Evolutionary conservation across 2,329 filamentous ascomycete genomes (phyloP).

Genomic region (Eurotiales sp.): DNA sequence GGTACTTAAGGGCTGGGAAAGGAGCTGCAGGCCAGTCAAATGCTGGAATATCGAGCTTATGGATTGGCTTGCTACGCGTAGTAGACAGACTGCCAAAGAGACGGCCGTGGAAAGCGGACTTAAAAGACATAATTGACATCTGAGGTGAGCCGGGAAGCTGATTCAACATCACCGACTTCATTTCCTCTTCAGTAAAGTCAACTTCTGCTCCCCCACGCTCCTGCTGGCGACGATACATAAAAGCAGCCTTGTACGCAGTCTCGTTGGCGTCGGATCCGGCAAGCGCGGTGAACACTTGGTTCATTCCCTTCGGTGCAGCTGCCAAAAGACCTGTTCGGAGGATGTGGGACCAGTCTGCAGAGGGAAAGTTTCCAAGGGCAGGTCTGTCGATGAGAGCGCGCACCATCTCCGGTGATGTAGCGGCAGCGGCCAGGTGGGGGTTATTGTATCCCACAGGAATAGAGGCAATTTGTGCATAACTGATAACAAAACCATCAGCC

Average conservation of each 20-base stretch:
- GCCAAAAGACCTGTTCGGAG: slow-evolving; percentile 76
- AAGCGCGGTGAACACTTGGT: slow-evolving; percentile 89
- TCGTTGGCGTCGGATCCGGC: slow-evolving; percentile 91
- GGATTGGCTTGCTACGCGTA: slow-evolving; percentile 87
- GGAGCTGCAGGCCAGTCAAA: slow-evolving; percentile 93
- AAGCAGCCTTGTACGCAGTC: slow-evolving; percentile 90
- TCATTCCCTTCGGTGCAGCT: slow-evolving; percentile 75
- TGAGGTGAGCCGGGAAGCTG: slow-evolving; percentile 71
- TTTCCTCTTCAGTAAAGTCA: slow-evolving; percentile 76
- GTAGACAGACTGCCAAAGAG: slow-evolving; percentile 84
- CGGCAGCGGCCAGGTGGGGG: slow-evolving; percentile 65
- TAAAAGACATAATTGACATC: slow-evolving; percentile 85
- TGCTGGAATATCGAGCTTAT: slow-evolving; percentile 91
- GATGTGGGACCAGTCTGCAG: slow-evolving; percentile 75
- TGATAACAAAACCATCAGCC: slow-evolving; percentile 27
- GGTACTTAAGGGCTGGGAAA: slow-evolving; percentile 83
- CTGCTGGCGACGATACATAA: slow-evolving; percentile 82
- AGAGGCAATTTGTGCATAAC: slow-evolving; percentile 87
- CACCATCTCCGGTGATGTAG: slow-evolving; percentile 73
- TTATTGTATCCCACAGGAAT: slow-evolving; percentile 95
- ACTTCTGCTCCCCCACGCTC: slow-evolving; percentile 73
- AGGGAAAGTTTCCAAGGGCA: slow-evolving; percentile 86
- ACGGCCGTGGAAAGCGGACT: slow-evolving; percentile 82
- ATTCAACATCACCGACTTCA: slow-evolving; percentile 74
- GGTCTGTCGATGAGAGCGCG: slow-evolving; percentile 81